Evolutionary conservation across 139 green algal species (phyloP).

Genomic region (Chlorella sp.): DNA sequence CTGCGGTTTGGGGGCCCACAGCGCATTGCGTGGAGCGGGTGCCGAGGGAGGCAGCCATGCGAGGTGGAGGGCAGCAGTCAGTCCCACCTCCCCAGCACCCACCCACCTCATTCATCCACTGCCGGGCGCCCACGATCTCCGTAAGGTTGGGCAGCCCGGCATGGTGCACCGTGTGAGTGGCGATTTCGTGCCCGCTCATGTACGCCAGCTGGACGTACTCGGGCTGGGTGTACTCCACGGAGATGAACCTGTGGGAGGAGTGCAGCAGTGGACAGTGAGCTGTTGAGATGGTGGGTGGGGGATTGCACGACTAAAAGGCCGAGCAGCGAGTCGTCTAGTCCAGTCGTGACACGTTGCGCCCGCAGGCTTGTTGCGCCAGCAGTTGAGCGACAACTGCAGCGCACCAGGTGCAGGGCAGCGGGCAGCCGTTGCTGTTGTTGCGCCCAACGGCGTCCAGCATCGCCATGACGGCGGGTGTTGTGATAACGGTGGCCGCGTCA

Average conservation of each 20-base stretch:
- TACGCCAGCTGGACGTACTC: background rate
- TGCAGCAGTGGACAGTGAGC: too few species aligned
- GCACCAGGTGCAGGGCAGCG: background rate
- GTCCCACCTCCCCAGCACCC: background rate
- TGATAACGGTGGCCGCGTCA: background rate
- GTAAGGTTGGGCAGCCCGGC: background rate
- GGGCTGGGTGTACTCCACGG: background rate
- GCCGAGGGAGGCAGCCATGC: too few species aligned
- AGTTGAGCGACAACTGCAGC: too few species aligned
- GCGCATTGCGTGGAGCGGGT: too few species aligned
- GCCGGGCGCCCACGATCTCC: conserved; percentile 10
- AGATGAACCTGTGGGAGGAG: conserved; percentile 9
- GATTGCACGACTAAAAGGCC: too few species aligned
- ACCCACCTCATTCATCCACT: conserved; percentile 11
- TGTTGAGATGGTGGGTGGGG: background rate
- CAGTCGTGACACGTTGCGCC: too few species aligned
- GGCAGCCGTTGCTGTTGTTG: conserved; percentile 1
- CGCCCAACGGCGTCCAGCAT: background rate
- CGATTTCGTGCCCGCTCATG: conserved; percentile 26
- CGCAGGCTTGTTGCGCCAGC: too few species aligned
- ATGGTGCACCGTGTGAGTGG: background rate
- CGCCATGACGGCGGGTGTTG: background rate
- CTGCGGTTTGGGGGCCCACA: too few species aligned
- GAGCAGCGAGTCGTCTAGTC: too few species aligned
- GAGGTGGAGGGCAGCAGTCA: too few species aligned